Conservation (phyloP, 345 rosid genomes). For the Citrus unshiu region DNA sequence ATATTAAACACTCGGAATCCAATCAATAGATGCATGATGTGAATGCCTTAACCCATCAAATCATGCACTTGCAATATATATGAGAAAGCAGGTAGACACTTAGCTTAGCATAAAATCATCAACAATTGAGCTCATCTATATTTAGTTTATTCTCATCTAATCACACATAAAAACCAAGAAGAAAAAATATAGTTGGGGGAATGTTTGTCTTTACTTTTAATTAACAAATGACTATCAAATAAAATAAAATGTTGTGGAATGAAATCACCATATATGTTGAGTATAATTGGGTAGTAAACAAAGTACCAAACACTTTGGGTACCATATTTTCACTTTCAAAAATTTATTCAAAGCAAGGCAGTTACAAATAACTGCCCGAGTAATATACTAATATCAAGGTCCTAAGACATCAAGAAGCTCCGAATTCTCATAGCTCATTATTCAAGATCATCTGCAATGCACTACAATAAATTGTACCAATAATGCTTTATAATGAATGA, state of each 20-base stretch:
- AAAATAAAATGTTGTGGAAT: neutral
- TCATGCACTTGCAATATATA: no score
- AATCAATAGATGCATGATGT: neutral
- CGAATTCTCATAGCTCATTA: neutral
- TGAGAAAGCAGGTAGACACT: neutral
- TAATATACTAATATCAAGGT: no score
- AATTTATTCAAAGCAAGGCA: neutral
- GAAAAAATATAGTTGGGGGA: neutral
- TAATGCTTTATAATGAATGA: neutral
- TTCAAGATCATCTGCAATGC: neutral
- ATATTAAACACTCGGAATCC: neutral
- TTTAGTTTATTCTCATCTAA: neutral
- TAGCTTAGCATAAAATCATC: neutral
- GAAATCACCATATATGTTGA: neutral
- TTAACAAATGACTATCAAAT: no score
- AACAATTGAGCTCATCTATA: neutral
- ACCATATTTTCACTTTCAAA: neutral
- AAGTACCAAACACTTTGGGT: neutral
- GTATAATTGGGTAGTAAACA: neutral
- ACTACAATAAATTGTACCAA: neutral
- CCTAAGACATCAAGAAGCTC: neutral
- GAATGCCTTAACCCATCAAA: neutral
- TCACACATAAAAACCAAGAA: neutral
- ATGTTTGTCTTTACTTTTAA: neutral
- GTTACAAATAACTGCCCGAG: neutral